A percentile compares a stretch with the other conserved stretches of the same genome.
Evolutionary conservation across 225 moss, liverwort and hornwort genomes (phyloP).

Genomic region (Polytrichum formosum): DNA sequence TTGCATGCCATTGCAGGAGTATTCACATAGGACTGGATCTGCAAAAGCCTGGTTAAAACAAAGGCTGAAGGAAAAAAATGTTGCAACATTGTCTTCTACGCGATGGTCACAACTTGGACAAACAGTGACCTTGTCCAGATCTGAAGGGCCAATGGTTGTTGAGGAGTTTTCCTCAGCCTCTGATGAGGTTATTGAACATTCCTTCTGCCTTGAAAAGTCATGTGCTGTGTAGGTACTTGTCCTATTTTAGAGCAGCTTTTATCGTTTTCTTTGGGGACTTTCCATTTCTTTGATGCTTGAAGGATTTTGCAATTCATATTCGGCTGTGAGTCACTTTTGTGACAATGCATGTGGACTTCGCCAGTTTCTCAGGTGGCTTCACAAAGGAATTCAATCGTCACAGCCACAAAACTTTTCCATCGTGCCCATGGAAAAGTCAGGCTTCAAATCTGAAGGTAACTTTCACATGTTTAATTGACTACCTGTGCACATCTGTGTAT

Average conservation of each 20-base stretch:
- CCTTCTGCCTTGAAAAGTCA: neutral
- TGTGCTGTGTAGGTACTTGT: neutral
- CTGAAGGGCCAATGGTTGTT: neutral
- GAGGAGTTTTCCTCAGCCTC: constrained; percentile 6
- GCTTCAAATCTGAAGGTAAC: constrained; percentile 53
- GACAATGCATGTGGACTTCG: neutral
- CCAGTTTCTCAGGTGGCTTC: constrained; percentile 40
- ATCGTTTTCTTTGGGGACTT: neutral
- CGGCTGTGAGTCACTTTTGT: neutral
- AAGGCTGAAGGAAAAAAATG: constrained; percentile 39
- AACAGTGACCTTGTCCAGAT: neutral
- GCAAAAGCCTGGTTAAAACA: constrained; percentile 30
- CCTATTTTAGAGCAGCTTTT: constrained; percentile 1
- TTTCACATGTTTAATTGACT: neutral
- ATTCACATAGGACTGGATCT: constrained; percentile 33
- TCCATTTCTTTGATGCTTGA: too few species aligned
- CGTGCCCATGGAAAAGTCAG: constrained; percentile 32
- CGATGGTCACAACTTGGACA: constrained; percentile 51
- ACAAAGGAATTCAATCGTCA: constrained; percentile 11
- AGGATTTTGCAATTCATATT: neutral
- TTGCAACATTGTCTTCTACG: constrained; percentile 41
- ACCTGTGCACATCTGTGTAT: too few species aligned
- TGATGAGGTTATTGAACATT: neutral
- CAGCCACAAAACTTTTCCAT: constrained; percentile 28
- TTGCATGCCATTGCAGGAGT: constrained; percentile 5